These are phyloP conservation scores for Dentipellis fragilis DNA, from an alignment of 768 basidiomycete genomes.

Conservation along the genomic window DNA sequence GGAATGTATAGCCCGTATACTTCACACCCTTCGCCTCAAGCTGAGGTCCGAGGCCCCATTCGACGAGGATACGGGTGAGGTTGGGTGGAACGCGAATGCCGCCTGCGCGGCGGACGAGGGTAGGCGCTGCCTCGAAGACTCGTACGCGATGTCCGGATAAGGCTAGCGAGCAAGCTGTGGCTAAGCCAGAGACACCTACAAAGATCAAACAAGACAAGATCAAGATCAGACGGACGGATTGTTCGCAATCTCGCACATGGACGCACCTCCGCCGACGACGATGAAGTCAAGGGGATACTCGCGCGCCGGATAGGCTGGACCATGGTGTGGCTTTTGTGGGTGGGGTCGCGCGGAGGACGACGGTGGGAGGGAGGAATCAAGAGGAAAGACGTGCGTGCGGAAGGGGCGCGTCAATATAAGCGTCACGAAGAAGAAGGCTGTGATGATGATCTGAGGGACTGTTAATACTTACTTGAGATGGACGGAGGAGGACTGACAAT, in stretches of 20 bases:
- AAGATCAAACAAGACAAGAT: not conserved
- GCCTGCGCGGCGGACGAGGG: constrained; percentile 1
- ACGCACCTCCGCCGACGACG: constrained; percentile 12
- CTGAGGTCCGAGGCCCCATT: constrained; percentile 12
- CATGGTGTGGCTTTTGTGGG: not conserved
- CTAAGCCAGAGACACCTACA: constrained; percentile 10
- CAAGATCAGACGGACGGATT: not conserved
- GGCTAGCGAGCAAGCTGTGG: constrained; percentile 11
- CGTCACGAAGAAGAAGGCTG: not conserved
- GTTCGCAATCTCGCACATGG: no score
- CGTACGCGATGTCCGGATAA: constrained; percentile 11
- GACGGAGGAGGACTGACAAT: not conserved
- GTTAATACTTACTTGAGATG: not conserved
- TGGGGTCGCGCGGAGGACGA: not conserved
- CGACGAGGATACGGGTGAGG: constrained; percentile 7
- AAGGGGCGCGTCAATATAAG: not conserved
- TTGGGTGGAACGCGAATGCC: constrained; percentile 10
- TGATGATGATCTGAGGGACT: not conserved
- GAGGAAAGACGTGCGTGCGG: not conserved
- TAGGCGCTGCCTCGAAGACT: constrained; percentile 5
- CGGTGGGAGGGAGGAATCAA: not conserved
- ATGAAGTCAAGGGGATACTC: constrained; percentile 7
- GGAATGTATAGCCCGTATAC: not conserved
- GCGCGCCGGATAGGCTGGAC: constrained; percentile 1
- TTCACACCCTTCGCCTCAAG: constrained; percentile 1